Percentiles rank a stretch among this genome's conserved stretches.
Conservation (phyloP, 257 asterid genomes). For the Plectranthus barbatus region DNA sequence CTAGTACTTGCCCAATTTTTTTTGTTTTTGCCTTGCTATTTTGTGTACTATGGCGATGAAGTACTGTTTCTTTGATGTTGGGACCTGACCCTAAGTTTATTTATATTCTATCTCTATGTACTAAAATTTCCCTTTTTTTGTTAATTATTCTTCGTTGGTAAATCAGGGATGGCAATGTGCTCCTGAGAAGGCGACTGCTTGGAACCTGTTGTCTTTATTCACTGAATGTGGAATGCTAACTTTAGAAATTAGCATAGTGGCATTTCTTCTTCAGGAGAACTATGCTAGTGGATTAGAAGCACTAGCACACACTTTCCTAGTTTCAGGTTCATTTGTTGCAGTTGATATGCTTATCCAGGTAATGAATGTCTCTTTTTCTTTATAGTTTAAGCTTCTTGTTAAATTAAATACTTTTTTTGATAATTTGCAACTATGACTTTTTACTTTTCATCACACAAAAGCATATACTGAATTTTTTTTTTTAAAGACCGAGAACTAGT, state of each 20-base stretch:
- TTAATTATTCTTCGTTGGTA: conserved; percentile 1
- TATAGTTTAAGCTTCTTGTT: conserved; percentile 1
- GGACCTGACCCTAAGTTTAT: not conserved
- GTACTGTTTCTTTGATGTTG: no score
- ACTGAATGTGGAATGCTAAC: conserved; percentile 67
- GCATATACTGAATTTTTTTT: not conserved
- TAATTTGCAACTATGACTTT: not conserved
- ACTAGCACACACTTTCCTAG: conserved; percentile 61
- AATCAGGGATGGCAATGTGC: conserved; percentile 84
- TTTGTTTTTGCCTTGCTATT: not conserved
- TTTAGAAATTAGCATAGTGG: conserved; percentile 67
- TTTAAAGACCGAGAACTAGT: not conserved
- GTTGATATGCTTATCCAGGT: conserved; percentile 81
- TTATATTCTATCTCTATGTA: not conserved
- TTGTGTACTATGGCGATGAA: not conserved
- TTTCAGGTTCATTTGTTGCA: conserved; percentile 75
- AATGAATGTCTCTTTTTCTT: conserved; percentile 2
- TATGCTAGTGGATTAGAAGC: conserved; percentile 79
- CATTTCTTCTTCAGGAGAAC: conserved; percentile 80
- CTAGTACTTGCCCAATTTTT: not conserved
- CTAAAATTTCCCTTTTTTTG: not conserved
- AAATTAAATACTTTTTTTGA: not conserved
- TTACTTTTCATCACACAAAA: not conserved
- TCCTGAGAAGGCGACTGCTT: conserved; percentile 56
- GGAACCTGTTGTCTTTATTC: conserved; percentile 70